Evolutionary conservation across 169 alveolate genomes (phyloP).

Genomic region (Plasmodium gonderi): DNA sequence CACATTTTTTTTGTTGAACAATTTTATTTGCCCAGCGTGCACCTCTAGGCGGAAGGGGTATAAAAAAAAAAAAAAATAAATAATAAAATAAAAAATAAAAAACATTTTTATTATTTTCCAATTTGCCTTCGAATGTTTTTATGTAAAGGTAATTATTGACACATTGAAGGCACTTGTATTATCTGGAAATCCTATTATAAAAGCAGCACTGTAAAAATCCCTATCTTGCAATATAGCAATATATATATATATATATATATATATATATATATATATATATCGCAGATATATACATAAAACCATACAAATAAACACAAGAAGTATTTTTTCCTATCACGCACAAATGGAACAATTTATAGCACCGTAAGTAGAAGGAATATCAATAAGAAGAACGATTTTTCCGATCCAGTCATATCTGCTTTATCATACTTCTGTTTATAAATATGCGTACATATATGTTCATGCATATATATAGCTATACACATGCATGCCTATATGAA

Average conservation of each 20-base stretch:
- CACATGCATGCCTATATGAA: background rate
- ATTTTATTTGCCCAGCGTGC: background rate
- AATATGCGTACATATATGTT: background rate
- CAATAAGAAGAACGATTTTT: slow-evolving; percentile 6
- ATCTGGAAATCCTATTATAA: background rate
- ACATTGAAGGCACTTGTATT: background rate
- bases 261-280: background rate
- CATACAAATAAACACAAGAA: background rate
- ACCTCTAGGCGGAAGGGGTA: background rate
- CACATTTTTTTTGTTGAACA: background rate
- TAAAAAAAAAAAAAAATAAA: too few relatives aligned
- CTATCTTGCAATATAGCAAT: background rate
- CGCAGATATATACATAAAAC: background rate
- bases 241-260: background rate
- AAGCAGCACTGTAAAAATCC: background rate
- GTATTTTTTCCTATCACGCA: background rate
- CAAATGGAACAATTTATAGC: slow-evolving; percentile 72
- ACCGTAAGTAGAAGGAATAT: slow-evolving; percentile 40
- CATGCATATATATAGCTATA: background rate
- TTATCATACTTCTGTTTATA: background rate
- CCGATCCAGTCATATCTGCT: background rate
- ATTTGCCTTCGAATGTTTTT: background rate
- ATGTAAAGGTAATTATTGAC: background rate
- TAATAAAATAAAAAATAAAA: too few relatives aligned
- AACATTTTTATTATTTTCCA: background rate